phyloP scores from a whole-genome alignment of 2,329 filamentous ascomycete genomes.

The Penicillium hesseltinei region DNA sequence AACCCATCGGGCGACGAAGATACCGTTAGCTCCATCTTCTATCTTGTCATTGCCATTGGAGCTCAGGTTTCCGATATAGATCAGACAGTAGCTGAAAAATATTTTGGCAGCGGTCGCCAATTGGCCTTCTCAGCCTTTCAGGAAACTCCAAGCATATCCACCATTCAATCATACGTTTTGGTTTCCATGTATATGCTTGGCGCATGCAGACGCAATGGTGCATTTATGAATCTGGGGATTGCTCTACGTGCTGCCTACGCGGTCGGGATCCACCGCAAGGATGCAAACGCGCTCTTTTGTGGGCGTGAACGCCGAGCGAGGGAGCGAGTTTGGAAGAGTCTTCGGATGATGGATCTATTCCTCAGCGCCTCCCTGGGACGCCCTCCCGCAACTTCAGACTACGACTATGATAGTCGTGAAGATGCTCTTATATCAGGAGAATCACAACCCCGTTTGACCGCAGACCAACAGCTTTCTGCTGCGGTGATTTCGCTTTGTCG shows the following conservation, averaged over 20 bases:
- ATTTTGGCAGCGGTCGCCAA: conserved; percentile 48
- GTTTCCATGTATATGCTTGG: conserved; percentile 55
- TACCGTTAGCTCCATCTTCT: conserved; percentile 49
- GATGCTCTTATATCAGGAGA: conserved; percentile 34
- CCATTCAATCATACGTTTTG: conserved; percentile 52
- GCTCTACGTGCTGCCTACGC: conserved; percentile 54
- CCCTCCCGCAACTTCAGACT: conserved; percentile 54
- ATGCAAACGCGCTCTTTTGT: conserved; percentile 53
- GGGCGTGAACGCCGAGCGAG: conserved; percentile 41
- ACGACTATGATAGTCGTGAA: conserved; percentile 43
- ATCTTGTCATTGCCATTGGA: conserved; percentile 52
- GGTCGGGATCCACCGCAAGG: conserved; percentile 52
- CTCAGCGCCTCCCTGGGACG: conserved; percentile 52
- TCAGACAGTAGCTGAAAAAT: conserved; percentile 46
- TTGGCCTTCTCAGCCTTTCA: conserved; percentile 48
- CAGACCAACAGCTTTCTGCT: conserved; percentile 46
- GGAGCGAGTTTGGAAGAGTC: conserved; percentile 54
- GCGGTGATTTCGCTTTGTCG: conserved; percentile 48
- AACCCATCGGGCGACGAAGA: conserved; percentile 41
- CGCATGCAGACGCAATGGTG: conserved; percentile 52
- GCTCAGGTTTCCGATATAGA: conserved; percentile 43
- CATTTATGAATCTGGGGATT: conserved; percentile 53
- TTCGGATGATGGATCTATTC: conserved; percentile 53
- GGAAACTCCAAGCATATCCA: conserved; percentile 50
- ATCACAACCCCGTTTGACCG: conserved; percentile 16